These are phyloP conservation scores for Nepenthes mirabilis DNA, from an alignment of 148 eudicot species.

Conservation along the genomic window DNA sequence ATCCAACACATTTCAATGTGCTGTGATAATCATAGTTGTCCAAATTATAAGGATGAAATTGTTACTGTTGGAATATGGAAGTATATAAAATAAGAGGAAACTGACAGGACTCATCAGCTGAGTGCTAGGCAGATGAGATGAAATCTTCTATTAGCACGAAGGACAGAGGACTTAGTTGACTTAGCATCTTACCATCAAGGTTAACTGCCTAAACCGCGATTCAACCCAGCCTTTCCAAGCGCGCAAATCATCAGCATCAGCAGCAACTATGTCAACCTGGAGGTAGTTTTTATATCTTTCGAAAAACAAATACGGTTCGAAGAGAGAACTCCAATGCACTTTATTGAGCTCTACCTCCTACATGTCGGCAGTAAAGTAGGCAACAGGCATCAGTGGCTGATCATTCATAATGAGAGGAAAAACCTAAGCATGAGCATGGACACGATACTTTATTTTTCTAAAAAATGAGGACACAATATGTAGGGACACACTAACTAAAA, in stretches of 20 bases:
- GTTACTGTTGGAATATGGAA: neutral
- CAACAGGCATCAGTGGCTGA: neutral
- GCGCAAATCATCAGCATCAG: constrained; percentile 56
- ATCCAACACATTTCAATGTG: too few species aligned
- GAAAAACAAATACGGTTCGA: constrained; percentile 72
- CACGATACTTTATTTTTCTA: too few species aligned
- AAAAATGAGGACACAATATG: too few species aligned
- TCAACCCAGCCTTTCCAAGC: constrained; percentile 97
- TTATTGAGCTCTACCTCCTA: constrained; percentile 78
- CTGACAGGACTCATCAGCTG: too few species aligned
- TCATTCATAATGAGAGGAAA: neutral
- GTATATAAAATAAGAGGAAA: too few species aligned
- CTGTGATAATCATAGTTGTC: too few species aligned
- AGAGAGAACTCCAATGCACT: constrained; percentile 50
- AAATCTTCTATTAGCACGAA: neutral
- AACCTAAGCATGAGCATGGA: too few species aligned
- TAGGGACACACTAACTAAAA: too few species aligned
- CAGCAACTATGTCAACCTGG: constrained; percentile 64
- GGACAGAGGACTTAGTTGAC: too few species aligned
- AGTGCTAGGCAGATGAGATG: too few species aligned
- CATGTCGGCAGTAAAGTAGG: constrained; percentile 1
- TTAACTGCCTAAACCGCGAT: constrained; percentile 76
- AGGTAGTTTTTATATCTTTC: constrained; percentile 78
- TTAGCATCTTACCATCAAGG: constrained; percentile 52
- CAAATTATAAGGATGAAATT: neutral